Conservation (phyloP, 129 eudicot species). For the Silybum marianum region DNA sequence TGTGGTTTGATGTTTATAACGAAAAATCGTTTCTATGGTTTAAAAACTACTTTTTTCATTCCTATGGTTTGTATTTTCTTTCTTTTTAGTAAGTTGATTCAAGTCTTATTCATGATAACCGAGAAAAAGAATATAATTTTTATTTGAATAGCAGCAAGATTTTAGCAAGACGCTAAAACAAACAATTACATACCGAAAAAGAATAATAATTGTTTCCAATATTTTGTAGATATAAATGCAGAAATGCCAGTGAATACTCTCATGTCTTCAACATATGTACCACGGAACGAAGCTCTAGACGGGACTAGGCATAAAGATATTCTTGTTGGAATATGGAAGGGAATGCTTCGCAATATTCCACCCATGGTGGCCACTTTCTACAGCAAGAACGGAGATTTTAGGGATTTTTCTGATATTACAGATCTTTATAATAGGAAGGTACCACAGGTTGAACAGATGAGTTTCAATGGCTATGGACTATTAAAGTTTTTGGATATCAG, state of each 20-base stretch:
- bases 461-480: slow-evolving; percentile 1
- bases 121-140: too few species aligned
- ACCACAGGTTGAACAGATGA: slow-evolving; percentile 21
- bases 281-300: slow-evolving; percentile 90
- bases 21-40: too few species aligned
- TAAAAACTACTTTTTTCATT: too few species aligned
- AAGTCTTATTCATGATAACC: too few species aligned
- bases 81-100: too few species aligned
- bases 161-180: too few species aligned
- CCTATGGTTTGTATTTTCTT: too few species aligned
- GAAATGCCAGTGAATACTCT: slow-evolving; percentile 52
- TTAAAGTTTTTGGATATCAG: slow-evolving; percentile 37
- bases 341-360: slow-evolving; percentile 64
- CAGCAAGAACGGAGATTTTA: slow-evolving; percentile 53
- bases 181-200: too few species aligned
- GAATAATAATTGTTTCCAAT: not conserved
- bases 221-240: slow-evolving; percentile 30
- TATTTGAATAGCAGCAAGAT: too few species aligned
- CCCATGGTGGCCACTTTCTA: slow-evolving; percentile 40
- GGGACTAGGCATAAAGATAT: slow-evolving; percentile 58
- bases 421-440: slow-evolving; percentile 44
- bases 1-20: too few species aligned
- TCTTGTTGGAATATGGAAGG: slow-evolving; percentile 67
- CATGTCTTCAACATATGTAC: slow-evolving; percentile 68
- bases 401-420: slow-evolving; percentile 47